Conservation (phyloP, 352 stramenopile genomes). For the Globisporangium nagaii region DNA sequence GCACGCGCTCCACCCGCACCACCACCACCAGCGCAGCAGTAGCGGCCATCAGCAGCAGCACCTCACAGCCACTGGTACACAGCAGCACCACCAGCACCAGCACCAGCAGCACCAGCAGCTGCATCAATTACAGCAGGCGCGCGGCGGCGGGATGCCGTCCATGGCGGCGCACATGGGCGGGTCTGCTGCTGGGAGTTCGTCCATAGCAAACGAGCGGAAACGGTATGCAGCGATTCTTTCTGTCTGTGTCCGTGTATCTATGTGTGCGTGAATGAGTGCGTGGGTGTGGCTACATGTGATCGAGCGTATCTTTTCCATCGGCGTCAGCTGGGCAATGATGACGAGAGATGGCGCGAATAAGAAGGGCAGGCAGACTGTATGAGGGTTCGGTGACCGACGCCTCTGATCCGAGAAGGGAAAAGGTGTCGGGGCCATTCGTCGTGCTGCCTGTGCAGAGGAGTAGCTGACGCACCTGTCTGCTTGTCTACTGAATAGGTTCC, state of each 20-base stretch:
- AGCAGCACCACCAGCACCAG: constrained; percentile 6
- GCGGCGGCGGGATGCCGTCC: background rate
- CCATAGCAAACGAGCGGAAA: constrained; percentile 7
- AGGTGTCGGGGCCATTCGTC: background rate
- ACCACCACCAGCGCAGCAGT: constrained; percentile 11
- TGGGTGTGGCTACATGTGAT: no score
- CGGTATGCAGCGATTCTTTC: no score
- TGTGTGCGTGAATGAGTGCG: background rate
- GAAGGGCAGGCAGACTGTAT: no score
- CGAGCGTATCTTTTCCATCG: no score
- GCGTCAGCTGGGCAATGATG: no score
- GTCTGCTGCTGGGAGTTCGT: background rate
- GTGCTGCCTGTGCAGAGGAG: no score
- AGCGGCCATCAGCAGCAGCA: background rate
- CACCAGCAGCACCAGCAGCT: background rate
- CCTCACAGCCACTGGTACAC: background rate
- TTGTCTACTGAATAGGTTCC: constrained; percentile 11
- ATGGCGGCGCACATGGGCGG: background rate
- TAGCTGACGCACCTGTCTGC: no score
- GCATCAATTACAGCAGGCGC: constrained; percentile 12
- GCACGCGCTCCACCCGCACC: constrained; percentile 11
- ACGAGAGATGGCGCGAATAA: no score
- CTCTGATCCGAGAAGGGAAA: background rate
- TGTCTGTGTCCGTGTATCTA: no score
- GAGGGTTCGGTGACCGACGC: background rate